Base-by-base conservation (phyloP, 2,329 filamentous ascomycete species). In the Allantophomopsis cytisporea region DNA sequence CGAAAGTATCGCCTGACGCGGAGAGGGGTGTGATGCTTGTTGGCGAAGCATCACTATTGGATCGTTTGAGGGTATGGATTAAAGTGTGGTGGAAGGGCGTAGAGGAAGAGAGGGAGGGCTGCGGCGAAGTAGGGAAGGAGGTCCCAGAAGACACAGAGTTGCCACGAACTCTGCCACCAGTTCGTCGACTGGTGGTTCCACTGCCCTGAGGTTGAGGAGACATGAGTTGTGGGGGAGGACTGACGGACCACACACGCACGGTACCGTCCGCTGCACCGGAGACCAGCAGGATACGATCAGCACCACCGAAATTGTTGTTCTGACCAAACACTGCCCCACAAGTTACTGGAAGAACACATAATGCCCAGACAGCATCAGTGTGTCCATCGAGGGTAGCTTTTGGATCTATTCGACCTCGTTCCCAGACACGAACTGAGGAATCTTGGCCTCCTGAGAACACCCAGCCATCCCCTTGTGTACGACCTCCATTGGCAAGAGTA, bases 391-490 rank as follows among this genome's bases (percentile, higher is more conserved):
- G 68, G 1, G 87, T 94, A 2, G 87, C 87, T 60, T 96, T 96
- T 7, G 91, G 87, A 55, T 96, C 91, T 23, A 98, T 86, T 36
- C 89, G 71, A 20, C 89, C 89, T 38, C 88, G 76, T 60, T 98
- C 89, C 91, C 91, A 98, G 0, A 98, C 87, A 21, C 88, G 77
- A 31, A 98, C 79, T 6, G 86, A 94, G 14, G 84, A 78, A 59
- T 98, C 91, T 57, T 95, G 87, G 4, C 91, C 91, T 44, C 91
- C 91, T 5, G 89, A 96, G 60, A 98, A 98, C 47, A 98, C 88
- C 91, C 91, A 98, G 20, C 91, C 91, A 51, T 96, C 91, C 23
- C 89, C 89, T 50, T 83, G 77, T 7, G 84, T 85, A 45, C 88
- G 77, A 6, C 88, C 87, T 30, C 88, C 85, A 14, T 86, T 93